These are phyloP conservation scores for Fusarium mundagurra DNA, from an alignment of 2,329 filamentous ascomycete species.

Conservation along the genomic window DNA sequence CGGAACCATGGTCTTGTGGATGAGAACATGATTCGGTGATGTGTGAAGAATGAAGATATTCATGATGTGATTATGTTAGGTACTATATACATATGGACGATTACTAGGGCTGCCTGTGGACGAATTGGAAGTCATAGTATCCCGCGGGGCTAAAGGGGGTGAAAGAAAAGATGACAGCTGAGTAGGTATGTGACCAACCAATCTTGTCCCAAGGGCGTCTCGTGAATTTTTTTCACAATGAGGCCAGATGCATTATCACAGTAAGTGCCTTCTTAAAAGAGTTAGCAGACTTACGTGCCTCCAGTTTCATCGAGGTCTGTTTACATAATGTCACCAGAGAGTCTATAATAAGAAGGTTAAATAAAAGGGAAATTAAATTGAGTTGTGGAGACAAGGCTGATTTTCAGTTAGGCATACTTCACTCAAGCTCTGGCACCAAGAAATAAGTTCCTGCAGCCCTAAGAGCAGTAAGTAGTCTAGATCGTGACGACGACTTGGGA, in stretches of 20 bases:
- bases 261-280: background rate
- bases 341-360: slow-evolving; percentile 2
- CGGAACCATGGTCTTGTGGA: background rate
- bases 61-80: background rate
- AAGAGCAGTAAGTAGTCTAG: background rate
- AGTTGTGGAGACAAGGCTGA: background rate
- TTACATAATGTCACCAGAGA: background rate
- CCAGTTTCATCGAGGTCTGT: background rate
- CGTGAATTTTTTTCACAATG: background rate
- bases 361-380: background rate
- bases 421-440: background rate
- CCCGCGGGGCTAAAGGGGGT: background rate
- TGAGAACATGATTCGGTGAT: background rate
- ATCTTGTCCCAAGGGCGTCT: background rate
- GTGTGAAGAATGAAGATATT: background rate
- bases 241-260: background rate
- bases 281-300: background rate
- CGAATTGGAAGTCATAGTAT: background rate
- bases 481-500: background rate
- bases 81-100: background rate
- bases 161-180: background rate
- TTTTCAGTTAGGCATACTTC: background rate
- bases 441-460: background rate
- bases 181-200: background rate
- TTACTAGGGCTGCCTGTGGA: background rate